Evolutionary conservation across 2,329 filamentous ascomycete genomes (phyloP), one percentile per base, ranked within the genome.

Genomic region (Fusarium circinatum): DNA sequence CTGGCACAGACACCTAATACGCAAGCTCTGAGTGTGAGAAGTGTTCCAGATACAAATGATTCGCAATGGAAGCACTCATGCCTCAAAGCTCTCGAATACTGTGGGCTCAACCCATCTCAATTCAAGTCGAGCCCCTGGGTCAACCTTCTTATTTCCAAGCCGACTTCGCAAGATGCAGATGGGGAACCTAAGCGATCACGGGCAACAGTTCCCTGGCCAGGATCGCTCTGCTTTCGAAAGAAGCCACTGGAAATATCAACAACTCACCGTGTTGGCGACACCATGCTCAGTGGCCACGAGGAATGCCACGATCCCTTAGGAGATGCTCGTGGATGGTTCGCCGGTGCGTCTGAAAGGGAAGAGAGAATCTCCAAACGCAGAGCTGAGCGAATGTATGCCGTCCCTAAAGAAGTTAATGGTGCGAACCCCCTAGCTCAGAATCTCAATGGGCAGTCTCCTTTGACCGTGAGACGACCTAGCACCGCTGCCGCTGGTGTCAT

Each of bases 1-100:
- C 76, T 85, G 39, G 85, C 83, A 9, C 86, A 88, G 61, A 89
- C 88, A 3, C 88, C 88, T 18, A 88, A 88, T 71, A 86, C 87
- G 0, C 88, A 89, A 70, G 79, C 84, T 13, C 77, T 86, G 62
- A 84, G 85, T 32, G 75, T 83, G 15, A 83, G 83, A 42, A 78
- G 83, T 11, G 82, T 84, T 15, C 78, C 78, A 28, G 84, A 86
- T 42, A 80, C 83, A 20, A 83, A 82, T 45, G 82, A 84, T 18
- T 81, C 82, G 6, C 78, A 85, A 18, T 89, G 87, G 87, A 87
- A 85, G 60, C 83, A 82, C 48, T 83, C 85, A 28, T 89, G 87
- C 65, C 80, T 86, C 47, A 87, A 83, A 63, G 80, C 89, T 30
- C 81, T 90, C 8, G 84, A 87, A 62, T 82, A 86, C 68, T 84